phyloP scores from a whole-genome alignment of 2,329 filamentous ascomycete species.

The Fusarium buxicola region DNA sequence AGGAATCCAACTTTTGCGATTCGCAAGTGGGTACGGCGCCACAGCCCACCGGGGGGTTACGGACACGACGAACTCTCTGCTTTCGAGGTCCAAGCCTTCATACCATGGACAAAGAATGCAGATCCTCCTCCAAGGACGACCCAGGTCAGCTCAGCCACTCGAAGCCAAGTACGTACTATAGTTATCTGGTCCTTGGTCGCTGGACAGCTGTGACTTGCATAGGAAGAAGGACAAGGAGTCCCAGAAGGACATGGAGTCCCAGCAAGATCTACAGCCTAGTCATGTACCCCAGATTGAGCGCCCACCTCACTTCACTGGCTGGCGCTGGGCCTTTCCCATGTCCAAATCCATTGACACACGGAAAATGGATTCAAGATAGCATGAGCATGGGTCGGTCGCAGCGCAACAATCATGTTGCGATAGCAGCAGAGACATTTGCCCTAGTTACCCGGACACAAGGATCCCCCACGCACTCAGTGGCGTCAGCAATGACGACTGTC shows the following conservation, averaged over 20 bases:
- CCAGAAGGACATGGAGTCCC: constrained; percentile 7
- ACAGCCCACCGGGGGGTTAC: neutral
- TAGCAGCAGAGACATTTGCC: constrained; percentile 18
- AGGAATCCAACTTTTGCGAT: neutral
- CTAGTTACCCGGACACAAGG: constrained; percentile 3
- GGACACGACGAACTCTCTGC: neutral
- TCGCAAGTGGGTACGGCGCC: neutral
- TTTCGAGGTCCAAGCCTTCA: constrained; percentile 27
- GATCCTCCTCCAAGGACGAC: constrained; percentile 13
- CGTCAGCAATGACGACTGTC: constrained; percentile 17
- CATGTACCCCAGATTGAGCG: constrained; percentile 45
- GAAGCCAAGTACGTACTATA: neutral
- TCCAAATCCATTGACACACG: constrained; percentile 46
- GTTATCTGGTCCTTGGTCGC: neutral
- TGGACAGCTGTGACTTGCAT: constrained; percentile 1
- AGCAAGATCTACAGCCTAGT: constrained; percentile 36
- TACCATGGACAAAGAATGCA: constrained; percentile 13
- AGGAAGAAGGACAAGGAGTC: constrained; percentile 8
- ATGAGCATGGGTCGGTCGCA: constrained; percentile 30
- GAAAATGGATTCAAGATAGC: constrained; percentile 42
- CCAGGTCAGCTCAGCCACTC: neutral
- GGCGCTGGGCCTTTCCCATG: constrained; percentile 42
- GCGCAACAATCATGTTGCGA: constrained; percentile 14
- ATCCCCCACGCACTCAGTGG: constrained; percentile 33
- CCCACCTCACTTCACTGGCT: neutral